Base-by-base conservation (phyloP, 192 early-diverging fungal genomes). In the Lunasporangiospora selenospora region DNA sequence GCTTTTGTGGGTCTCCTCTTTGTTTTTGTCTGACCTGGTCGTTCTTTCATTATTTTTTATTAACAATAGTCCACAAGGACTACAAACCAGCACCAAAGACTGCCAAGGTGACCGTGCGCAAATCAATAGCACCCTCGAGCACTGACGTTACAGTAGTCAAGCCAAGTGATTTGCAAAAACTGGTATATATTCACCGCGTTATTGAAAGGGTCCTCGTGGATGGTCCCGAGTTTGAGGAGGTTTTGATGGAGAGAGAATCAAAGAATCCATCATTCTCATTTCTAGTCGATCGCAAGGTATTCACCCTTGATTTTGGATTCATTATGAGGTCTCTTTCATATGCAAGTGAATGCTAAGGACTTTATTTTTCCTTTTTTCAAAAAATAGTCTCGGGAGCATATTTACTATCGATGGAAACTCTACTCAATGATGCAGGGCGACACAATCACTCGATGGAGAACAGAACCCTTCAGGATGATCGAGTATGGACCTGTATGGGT, bases 351-450 rank as follows among this genome's bases (percentile, higher is more conserved):
- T 27, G 56, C 41, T 4, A 38, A 16, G 5, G 24, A 1, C 26
- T 8, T 23, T 48, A 19, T 34, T 43, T 43, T 53, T 24, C 36
- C 9, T 54, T 49, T 18, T 26, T 52, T 32, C 48, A n/a, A n/a
- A 32, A 12, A 32, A 6, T 60, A 89, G 87, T 83, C 79, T 8
- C 62, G 81, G 19, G 92, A 93, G 47, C 95, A 96, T 58, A 75
- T 86, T 23, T 96, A 96, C 47, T 98, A 98, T 67, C 85, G 93
- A 8, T 96, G 96, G 95, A 92, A 89, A 50, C 80, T 98, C 38
- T 96, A 87, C 77, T 95, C 94, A 29, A 78, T 95, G 15, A 76
- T 92, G 53, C 92, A 94, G 62, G 92, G 92, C 21, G 96, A 98
- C 49, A 80, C 87, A 2, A 86, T 80, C 53, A 61, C 62, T 26